Base-by-base conservation (phyloP, 1,284 basidiomycete species). In the Microbotryomycetes sp. region DNA sequence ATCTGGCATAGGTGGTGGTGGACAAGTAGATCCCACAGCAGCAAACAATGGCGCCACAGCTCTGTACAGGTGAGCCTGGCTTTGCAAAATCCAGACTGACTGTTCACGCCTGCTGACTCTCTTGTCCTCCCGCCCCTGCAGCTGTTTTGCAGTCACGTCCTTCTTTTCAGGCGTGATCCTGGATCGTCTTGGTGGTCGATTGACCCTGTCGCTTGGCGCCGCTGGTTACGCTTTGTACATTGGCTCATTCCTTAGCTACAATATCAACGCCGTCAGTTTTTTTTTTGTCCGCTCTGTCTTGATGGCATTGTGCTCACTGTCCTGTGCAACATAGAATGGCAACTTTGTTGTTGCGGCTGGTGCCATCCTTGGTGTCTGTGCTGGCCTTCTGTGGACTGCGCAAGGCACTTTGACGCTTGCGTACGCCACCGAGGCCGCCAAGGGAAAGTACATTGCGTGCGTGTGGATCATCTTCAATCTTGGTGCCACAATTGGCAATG, bases 391-490 rank as follows among this genome's bases (percentile, higher is more conserved):
- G n/a, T 90, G 88, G 89, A 85, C 87, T 0, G 86, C 87, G 1
- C 89, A 92, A 72, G 89, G 89, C 22, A 84, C 84, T 5, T 78
- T 91, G 64, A 91, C 91, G 85, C 79, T 92, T 71, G 81, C 86
- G 1, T 92, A 91, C 74, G 86, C 88, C 0, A 88, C 75, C 1
- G 79, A 46, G 85, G 86, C 73, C 71, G 76, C 67, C 73, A 93
- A 92, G 74, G 89, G 89, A 16, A 78, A 78, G 58, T 88, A 81
- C 74, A 89, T 92, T 65, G 84, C 83, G 23, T 79, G 87, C 50
- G 64, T 89, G 74, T 89, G 87, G 87, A 72, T 79, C 49, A 84
- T 88, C 62, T 88, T 88, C 79, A 87, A 88, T 57, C 56, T 76
- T 19, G 79, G 87, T 28, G 85, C 81, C 58, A 84, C 86, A 15